These are phyloP conservation scores for Dichomitus squalens DNA, from an alignment of 1,284 basidiomycete genomes.

Conservation along the genomic window DNA sequence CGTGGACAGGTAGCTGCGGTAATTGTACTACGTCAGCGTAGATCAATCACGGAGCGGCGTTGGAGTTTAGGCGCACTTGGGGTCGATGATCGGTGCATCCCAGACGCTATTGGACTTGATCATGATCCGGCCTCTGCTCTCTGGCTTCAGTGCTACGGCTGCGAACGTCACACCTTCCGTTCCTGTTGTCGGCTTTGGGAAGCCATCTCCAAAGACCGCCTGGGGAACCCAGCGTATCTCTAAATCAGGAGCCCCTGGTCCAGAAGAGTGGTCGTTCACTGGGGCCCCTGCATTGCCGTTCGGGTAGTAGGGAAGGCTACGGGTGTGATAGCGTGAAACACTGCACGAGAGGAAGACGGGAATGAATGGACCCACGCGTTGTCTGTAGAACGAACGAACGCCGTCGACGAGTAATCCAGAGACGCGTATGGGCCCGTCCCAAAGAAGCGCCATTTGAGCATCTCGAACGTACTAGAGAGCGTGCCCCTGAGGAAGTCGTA, in stretches of 20 bases:
- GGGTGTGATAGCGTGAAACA: neutral
- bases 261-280: conserved; percentile 28
- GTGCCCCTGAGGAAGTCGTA: conserved; percentile 35
- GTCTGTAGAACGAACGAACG: conserved; percentile 38
- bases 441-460: conserved; percentile 35
- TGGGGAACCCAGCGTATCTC: conserved; percentile 38
- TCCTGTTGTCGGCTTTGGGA: conserved; percentile 20
- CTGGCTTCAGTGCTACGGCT: conserved; percentile 29
- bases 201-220: conserved; percentile 28
- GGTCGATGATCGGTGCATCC: conserved; percentile 44
- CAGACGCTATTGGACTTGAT: conserved; percentile 37
- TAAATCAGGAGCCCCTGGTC: conserved; percentile 38
- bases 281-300: conserved; percentile 14
- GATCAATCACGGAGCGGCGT: neutral
- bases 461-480: conserved; percentile 24
- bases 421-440: conserved; percentile 35
- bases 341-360: neutral
- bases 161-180: conserved; percentile 33
- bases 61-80: conserved; percentile 33
- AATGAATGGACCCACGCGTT: conserved; percentile 13
- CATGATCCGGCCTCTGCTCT: conserved; percentile 38
- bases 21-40: neutral
- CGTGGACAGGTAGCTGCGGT: conserved; percentile 26
- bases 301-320: conserved; percentile 17
- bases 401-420: conserved; percentile 24